A percentile compares a stretch with the other conserved stretches of the same genome.
These are phyloP conservation scores for Fusarium begoniae DNA, from an alignment of 2,329 filamentous ascomycete species.

Conservation along the genomic window DNA sequence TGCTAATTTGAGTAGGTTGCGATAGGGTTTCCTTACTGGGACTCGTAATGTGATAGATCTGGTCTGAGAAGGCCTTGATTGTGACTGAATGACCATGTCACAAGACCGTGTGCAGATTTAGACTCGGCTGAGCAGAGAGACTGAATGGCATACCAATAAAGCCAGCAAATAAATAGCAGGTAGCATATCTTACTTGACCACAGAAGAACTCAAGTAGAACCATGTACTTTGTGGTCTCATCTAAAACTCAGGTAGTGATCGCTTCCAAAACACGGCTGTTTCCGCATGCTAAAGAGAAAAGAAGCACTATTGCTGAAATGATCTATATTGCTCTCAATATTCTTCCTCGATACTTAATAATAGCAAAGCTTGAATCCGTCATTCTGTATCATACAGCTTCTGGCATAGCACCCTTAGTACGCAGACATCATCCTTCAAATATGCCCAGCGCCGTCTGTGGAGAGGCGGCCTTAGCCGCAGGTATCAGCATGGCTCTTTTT, in stretches of 20 bases:
- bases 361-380: too few species aligned
- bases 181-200: too few species aligned
- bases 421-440: too few species aligned
- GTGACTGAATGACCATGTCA: accelerated
- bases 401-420: too few species aligned
- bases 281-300: too few species aligned
- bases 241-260: not conserved
- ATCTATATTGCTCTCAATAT: accelerated
- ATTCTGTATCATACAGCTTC: too few species aligned
- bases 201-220: not conserved
- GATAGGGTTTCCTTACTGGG: not conserved
- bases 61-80: not conserved
- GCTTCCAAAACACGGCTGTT: not conserved
- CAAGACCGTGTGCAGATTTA: accelerated
- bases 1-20: too few species aligned
- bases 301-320: accelerated
- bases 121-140: accelerated
- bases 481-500: not conserved
- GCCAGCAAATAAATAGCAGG: accelerated
- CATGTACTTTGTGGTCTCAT: not conserved
- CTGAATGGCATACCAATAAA: not conserved
- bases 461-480: not conserved
- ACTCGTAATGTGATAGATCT: not conserved
- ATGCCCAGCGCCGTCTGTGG: too few species aligned
- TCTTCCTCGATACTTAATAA: accelerated